phyloP scores from a whole-genome alignment of 176 grass and related monocot species.

The Aegilops tauschii region DNA sequence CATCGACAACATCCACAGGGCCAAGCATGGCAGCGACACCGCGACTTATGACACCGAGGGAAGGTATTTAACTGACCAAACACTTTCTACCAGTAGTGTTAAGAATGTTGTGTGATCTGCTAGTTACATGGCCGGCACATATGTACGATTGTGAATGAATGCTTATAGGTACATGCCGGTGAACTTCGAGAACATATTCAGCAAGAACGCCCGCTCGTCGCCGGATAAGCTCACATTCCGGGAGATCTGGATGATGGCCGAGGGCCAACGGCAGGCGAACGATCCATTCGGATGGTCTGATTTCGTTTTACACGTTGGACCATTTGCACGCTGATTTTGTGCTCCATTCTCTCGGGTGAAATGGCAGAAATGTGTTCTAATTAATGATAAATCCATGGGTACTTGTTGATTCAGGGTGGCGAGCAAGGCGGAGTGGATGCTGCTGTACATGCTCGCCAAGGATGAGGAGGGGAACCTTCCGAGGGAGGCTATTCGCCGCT shows the following conservation, averaged over 20 bases:
- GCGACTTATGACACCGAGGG: conserved; percentile 73
- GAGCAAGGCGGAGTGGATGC: conserved; percentile 65
- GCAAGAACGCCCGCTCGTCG: conserved; percentile 65
- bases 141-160: background rate
- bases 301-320: background rate
- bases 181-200: conserved; percentile 90
- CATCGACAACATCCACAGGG: conserved; percentile 70
- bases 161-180: conserved; percentile 59
- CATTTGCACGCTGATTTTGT: background rate
- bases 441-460: conserved; percentile 60
- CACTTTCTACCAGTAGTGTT: background rate
- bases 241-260: conserved; percentile 70
- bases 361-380: background rate
- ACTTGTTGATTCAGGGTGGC: conserved; percentile 33
- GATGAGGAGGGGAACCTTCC: conserved; percentile 69
- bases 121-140: background rate
- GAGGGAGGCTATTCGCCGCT: conserved; percentile 52
- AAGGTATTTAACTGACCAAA: conserved; percentile 37
- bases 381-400: background rate
- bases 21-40: conserved; percentile 80
- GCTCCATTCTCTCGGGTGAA: background rate
- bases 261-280: conserved; percentile 31
- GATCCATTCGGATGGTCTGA: conserved; percentile 55
- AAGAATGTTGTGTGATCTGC: background rate
- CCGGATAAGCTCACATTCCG: conserved; percentile 53